Evolutionary conservation across 2,329 filamentous ascomycete species (phyloP), one percentile per base, ranked within the genome.

Genomic region (Ophiostoma fasciatum): DNA sequence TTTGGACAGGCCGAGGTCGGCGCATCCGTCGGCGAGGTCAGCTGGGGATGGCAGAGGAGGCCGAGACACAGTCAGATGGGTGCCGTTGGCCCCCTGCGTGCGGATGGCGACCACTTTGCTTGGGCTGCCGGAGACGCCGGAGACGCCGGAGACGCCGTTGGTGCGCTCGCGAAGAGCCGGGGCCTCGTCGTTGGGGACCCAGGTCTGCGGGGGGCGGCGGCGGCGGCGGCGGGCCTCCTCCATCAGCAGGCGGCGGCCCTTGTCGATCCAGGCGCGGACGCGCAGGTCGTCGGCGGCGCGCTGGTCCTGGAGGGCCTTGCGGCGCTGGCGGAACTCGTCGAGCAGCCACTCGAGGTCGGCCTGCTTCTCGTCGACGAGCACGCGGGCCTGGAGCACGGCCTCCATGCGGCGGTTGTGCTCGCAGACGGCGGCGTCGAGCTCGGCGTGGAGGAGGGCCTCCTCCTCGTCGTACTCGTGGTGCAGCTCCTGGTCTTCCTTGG

Each of bases 371-470:
- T 45, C 41, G 3, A 45, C 33, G 11, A 38, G 28, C 3, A 40
- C 33, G 20, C 42, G 42, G 11, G 60, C 52, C 3, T 51, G 49
- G 23, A 56, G 42, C n/a, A 64, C 48, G 6, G 51, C 48, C n/a
- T 56, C 58, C 9, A 58, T 51, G 5, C 60, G 41, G 7, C 51
- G 49, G 12, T 52, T 55, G 20, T 60, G 54, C 7, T 54, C 50
- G 29, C 56, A 51, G n/a, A 57, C 42, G 2, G 63, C 50, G 18
- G 56, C 42, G 14, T 55, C 52, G 2, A 39, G 54, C 46, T 49
- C 55, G 49, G 43, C 46, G 33, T 52, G 49, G 10, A 55, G 44
- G 12, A 48, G 44, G 1, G 49, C 42, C 11, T 49, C 50, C 34
- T 54, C 48, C 7, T 45, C 42, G 17, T 49, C 45, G 34, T 54